Conservation (phyloP, 306 rosid species). For the Boehmeria nivea region DNA sequence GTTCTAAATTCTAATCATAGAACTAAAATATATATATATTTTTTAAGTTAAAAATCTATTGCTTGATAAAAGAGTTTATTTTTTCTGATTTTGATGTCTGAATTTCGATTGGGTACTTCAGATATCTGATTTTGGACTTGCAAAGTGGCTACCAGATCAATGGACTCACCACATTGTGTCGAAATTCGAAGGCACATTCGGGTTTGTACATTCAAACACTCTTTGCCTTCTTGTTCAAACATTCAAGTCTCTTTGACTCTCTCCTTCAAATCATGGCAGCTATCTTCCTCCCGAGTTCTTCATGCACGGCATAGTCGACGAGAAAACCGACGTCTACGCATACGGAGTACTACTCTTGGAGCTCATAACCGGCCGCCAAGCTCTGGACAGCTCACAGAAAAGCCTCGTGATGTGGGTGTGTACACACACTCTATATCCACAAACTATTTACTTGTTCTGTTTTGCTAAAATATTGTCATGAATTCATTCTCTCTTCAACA, state of each 20-base stretch:
- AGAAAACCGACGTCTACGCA: slow-evolving; percentile 91
- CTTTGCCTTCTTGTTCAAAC: neutral
- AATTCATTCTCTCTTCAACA: slow-evolving; percentile 6
- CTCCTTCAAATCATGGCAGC: slow-evolving; percentile 35
- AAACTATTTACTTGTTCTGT: neutral
- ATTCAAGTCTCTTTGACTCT: neutral
- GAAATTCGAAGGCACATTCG: slow-evolving; percentile 96
- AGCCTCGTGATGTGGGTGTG: slow-evolving; percentile 99
- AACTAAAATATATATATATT: no score
- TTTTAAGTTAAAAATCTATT: no score
- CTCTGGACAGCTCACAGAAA: slow-evolving; percentile 81
- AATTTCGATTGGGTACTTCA: slow-evolving; percentile 32
- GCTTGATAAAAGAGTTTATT: no score
- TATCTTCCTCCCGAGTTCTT: slow-evolving; percentile 99
- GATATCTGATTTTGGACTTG: slow-evolving; percentile 96
- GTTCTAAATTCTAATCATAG: slow-evolving; percentile 16
- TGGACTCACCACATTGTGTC: slow-evolving; percentile 95
- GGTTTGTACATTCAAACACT: slow-evolving; percentile 46
- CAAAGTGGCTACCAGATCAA: slow-evolving; percentile 96
- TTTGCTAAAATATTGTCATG: no score
- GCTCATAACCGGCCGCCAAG: slow-evolving; percentile 82
- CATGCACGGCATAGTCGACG: slow-evolving; percentile 98
- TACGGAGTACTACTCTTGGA: slow-evolving; percentile 86
- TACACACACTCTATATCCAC: neutral
- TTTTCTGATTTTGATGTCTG: neutral